Evolutionary conservation across 495 filamentous ascomycete genomes (phyloP).

Genomic region (Astrocystis sublimbata): DNA sequence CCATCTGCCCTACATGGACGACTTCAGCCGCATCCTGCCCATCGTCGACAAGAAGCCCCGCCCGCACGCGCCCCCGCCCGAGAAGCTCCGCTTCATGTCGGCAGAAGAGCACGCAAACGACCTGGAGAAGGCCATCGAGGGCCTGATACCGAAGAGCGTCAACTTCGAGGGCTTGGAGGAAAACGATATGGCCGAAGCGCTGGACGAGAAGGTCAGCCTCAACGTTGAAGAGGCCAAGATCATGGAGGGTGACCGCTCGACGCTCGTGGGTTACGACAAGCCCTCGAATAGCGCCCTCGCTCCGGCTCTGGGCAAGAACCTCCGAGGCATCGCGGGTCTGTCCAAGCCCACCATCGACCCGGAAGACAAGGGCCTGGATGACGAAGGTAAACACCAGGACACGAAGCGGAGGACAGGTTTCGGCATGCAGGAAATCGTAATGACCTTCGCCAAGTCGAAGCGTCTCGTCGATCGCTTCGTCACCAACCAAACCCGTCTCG

Average conservation of each 20-base stretch:
- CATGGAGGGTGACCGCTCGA: constrained; percentile 43
- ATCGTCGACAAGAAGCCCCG: constrained; percentile 62
- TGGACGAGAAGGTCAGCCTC: constrained; percentile 27
- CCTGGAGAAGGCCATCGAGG: constrained; percentile 57
- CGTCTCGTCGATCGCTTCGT: constrained; percentile 70
- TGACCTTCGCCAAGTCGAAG: constrained; percentile 55
- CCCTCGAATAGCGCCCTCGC: constrained; percentile 43
- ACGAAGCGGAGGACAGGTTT: constrained; percentile 73
- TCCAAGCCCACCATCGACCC: constrained; percentile 52
- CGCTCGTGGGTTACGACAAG: constrained; percentile 36
- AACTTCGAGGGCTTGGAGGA: constrained; percentile 36
- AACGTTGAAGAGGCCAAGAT: constrained; percentile 36
- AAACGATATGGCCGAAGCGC: constrained; percentile 23
- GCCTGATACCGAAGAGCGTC: constrained; percentile 51
- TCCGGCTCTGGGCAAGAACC: constrained; percentile 43
- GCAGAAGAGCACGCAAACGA: constrained; percentile 50
- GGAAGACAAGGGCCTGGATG: constrained; percentile 44
- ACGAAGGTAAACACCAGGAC: constrained; percentile 42
- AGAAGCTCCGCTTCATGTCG: constrained; percentile 61
- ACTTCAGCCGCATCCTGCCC: constrained; percentile 75
- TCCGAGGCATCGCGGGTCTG: constrained; percentile 44
- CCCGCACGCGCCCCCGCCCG: constrained; percentile 47
- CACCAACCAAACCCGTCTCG: constrained; percentile 91
- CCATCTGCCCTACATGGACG: constrained; percentile 76
- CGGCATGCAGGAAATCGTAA: constrained; percentile 53